phyloP scores from a whole-genome alignment of 2,329 filamentous ascomycete species.

The Acephala macrosclerotiorum region DNA sequence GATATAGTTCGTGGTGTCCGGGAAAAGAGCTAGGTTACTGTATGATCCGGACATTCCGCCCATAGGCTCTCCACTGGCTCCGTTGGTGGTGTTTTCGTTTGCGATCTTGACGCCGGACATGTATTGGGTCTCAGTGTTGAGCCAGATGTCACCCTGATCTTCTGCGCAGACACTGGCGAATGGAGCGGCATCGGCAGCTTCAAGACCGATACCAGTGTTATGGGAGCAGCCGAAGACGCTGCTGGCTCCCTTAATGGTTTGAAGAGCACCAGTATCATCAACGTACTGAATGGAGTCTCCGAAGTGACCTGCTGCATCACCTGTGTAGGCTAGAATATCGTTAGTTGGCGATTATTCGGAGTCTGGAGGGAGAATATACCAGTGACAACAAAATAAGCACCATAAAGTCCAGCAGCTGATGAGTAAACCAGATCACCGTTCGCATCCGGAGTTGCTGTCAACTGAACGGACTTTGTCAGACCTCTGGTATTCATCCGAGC shows the following conservation, averaged over 20 bases:
- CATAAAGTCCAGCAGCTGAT: constrained; percentile 61
- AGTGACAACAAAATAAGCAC: constrained; percentile 68
- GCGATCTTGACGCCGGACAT: constrained; percentile 68
- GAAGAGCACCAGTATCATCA: constrained; percentile 54
- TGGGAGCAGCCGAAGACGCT: constrained; percentile 68
- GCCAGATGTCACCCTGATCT: constrained; percentile 69
- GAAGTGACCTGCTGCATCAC: constrained; percentile 61
- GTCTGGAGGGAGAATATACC: constrained; percentile 37
- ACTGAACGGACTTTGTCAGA: constrained; percentile 35
- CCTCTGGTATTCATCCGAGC: too few relatives aligned
- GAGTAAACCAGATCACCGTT: constrained; percentile 70
- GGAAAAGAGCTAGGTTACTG: constrained; percentile 62
- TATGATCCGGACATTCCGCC: constrained; percentile 71
- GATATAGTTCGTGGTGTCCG: constrained; percentile 60
- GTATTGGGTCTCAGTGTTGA: constrained; percentile 65
- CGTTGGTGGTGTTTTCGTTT: constrained; percentile 68
- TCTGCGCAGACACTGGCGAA: constrained; percentile 67
- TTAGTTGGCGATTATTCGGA: neutral
- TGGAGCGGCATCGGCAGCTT: constrained; percentile 63
- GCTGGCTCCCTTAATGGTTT: constrained; percentile 55
- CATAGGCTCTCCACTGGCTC: constrained; percentile 61
- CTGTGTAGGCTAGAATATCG: constrained; percentile 53
- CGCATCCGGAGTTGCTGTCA: constrained; percentile 62
- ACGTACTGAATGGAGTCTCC: constrained; percentile 64
- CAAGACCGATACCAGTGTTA: constrained; percentile 70